Conservation (phyloP, 108 stramenopile species). For the Pseudonitzschia delicatissima region DNA sequence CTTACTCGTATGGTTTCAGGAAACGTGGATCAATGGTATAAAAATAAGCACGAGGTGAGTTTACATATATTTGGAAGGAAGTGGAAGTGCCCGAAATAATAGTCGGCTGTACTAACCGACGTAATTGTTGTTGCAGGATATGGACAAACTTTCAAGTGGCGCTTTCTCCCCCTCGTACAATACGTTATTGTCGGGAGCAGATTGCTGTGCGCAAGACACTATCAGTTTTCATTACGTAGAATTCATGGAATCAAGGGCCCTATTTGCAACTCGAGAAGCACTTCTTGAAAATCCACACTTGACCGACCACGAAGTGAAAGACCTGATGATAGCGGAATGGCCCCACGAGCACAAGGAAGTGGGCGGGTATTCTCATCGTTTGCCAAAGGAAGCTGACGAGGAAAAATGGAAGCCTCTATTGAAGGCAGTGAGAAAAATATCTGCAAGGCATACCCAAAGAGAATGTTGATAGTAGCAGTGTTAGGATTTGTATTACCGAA, state of each 20-base stretch:
- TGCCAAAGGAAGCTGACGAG: conserved; percentile 43
- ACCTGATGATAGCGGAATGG: conserved; percentile 62
- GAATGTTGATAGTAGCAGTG: conserved; percentile 37
- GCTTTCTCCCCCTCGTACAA: conserved; percentile 46
- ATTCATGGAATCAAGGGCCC: conserved; percentile 57
- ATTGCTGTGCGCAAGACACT: conserved; percentile 72
- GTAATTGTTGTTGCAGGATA: conserved; percentile 11
- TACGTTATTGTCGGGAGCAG: conserved; percentile 42
- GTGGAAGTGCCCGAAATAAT: not conserved
- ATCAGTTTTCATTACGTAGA: conserved; percentile 91
- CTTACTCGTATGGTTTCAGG: conserved; percentile 70
- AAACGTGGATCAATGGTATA: conserved; percentile 82
- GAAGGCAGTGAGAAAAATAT: conserved; percentile 39
- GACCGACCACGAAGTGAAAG: conserved; percentile 60
- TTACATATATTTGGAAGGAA: not conserved
- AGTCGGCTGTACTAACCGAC: not conserved
- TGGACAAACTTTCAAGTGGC: conserved; percentile 37
- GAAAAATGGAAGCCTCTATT: conserved; percentile 39
- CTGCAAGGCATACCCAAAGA: conserved; percentile 34
- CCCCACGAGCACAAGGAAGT: conserved; percentile 52
- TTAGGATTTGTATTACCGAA: too few species aligned
- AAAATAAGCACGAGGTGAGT: conserved; percentile 62
- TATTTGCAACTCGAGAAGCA: conserved; percentile 61
- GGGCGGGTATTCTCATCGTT: conserved; percentile 59
- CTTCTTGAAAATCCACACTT: conserved; percentile 54